phyloP scores from a whole-genome alignment of 78 protist species.

The Cavenderia fasciculata region DNA sequence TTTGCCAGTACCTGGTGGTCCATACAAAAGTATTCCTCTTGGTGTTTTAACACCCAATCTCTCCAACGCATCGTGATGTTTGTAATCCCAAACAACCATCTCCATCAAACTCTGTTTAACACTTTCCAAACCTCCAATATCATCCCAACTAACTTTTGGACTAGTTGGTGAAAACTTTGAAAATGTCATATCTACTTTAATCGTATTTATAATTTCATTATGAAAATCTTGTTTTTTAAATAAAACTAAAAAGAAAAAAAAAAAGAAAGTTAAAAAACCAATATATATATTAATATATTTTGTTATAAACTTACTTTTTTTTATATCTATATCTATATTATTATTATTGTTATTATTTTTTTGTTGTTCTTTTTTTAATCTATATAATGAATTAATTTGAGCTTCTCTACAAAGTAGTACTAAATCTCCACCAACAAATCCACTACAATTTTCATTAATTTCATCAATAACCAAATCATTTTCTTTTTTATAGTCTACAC shows the following conservation, averaged over 20 bases:
- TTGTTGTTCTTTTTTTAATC: too few species aligned
- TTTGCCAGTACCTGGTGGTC: conserved; percentile 99
- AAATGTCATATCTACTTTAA: background rate
- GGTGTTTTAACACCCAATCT: conserved; percentile 98
- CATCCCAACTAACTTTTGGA: conserved; percentile 99
- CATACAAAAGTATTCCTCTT: conserved; percentile 99
- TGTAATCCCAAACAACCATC: conserved; percentile 97
- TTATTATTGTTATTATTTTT: too few species aligned
- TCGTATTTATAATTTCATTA: background rate
- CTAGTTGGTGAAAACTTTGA: conserved; percentile 59
- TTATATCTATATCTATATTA: background rate
- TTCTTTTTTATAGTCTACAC: background rate
- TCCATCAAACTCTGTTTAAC: conserved; percentile 92
- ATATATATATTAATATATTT: background rate
- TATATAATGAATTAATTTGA: conserved; percentile 6
- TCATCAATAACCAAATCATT: background rate
- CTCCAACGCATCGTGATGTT: conserved; percentile 97
- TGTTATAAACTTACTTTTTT: background rate
- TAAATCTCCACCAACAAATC: conserved; percentile 59
- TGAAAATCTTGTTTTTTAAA: conserved; percentile 18
- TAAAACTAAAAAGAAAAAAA: too few species aligned
- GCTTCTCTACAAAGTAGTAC: conserved; percentile 43
- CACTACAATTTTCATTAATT: conserved; percentile 54
- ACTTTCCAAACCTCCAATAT: conserved; percentile 99
- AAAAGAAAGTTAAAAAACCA: background rate